Evolutionary conservation across 768 basidiomycete genomes (phyloP), one percentile per base, ranked within the genome.

Genomic region (Termitomyces sp.): DNA sequence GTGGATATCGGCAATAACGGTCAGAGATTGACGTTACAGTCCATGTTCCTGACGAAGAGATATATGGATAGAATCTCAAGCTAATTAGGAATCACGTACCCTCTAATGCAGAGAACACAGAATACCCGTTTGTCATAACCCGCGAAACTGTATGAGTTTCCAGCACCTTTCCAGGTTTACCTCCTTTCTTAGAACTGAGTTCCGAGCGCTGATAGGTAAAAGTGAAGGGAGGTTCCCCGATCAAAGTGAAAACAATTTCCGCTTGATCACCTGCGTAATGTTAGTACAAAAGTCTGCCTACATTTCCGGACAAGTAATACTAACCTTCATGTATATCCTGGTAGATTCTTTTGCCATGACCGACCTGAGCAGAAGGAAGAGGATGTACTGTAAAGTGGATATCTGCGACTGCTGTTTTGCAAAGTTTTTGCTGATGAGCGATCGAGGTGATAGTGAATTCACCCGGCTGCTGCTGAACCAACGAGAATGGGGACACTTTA

Each of bases 171-270:
- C 86, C 86, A 45, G 84, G 79, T 65, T 84, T 87, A 53, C 83
- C 82, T 35, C 89, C 88, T 70, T 90, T 91, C 75, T 82, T 86
- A 4, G 78, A 72, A 54, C 79, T 81, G 20, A 86, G 81, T 73
- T 93, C 92, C 2, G 92, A 83, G 51, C 93, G 85, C 72, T 94
- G 92, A 74, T 96, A 96, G 0, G 94, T 95, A 75, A 99, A 98
- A 1, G 95, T 90, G 76, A 98, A 99, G 0, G 97, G 97, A 18
- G 97, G 90, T 70, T 92, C 90, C 49, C 97, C 97, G 36, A 89
- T 80, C 57, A 99, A 83, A 3, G 88, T 88, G 74, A 99, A 98
- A 45, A 89, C 76, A 61, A 99, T 97, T 73, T 95, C 92, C 18
- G 96, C 95, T 78, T 97, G 91, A 69, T 94, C 92, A 58, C 92